Evolutionary conservation across 441 rosid genomes (phyloP).

Genomic region (Oxalis stricta): DNA sequence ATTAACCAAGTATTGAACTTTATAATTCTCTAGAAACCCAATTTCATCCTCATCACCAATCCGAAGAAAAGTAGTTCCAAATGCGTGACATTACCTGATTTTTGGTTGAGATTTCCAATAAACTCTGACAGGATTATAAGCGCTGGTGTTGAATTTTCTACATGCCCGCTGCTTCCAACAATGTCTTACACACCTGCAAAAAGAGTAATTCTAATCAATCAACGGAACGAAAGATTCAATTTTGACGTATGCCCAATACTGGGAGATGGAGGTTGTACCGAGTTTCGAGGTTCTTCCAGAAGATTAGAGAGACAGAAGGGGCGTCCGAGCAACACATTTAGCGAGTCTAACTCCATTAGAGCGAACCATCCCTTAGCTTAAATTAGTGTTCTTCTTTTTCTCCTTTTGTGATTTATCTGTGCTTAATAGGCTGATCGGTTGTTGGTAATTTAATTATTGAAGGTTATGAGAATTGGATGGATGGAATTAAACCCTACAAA

Average conservation of each 20-base stretch:
- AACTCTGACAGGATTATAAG: conserved; percentile 14
- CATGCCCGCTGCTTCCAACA: conserved; percentile 22
- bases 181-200: conserved; percentile 22
- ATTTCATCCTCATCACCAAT: neutral
- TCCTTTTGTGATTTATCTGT: too few relatives aligned
- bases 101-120: conserved; percentile 19
- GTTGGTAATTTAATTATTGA: neutral
- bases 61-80: neutral
- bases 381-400: neutral
- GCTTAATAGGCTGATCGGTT: neutral
- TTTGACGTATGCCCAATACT: neutral
- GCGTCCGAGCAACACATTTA: conserved; percentile 35
- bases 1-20: too few relatives aligned
- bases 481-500: conserved; percentile 19
- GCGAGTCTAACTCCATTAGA: conserved; percentile 48
- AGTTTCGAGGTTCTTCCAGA: conserved; percentile 17
- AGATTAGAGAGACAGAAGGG: conserved; percentile 15
- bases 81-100: conserved; percentile 18
- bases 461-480: too few relatives aligned
- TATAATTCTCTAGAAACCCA: neutral
- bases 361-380: conserved; percentile 34
- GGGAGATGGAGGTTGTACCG: conserved; percentile 19
- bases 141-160: conserved; percentile 31
- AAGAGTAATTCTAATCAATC: neutral
- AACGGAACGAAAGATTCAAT: neutral